phyloP scores from a whole-genome alignment of 306 rosid genomes.

The Cucumis sativus region Cucumber_9930_V3 NC_026655.2:1139001-1139500 shows the following conservation, averaged over 20 bases:
- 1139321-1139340: not conserved
- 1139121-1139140: not conserved
- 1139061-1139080: not conserved
- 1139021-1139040: not conserved
- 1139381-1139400: not conserved
- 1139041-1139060: not conserved
- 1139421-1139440: not conserved
- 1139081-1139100: not conserved
- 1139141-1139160: not conserved
- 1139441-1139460: not conserved
- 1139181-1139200: not conserved
- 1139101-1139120: not conserved
- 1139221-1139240: not conserved
- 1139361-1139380: not conserved
- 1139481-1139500: too few relatives aligned
- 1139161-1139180: not conserved
- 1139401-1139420: not conserved
- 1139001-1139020: not conserved
- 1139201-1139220: not conserved
- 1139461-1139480: too few relatives aligned
- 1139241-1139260: not conserved
- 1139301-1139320: not conserved
- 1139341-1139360: not conserved
- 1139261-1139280: not conserved
- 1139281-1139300: too few relatives aligned